These are phyloP conservation scores for Fagopyrum homotropicum DNA, from an alignment of 148 eudicot genomes.

Conservation along the genomic window DNA sequence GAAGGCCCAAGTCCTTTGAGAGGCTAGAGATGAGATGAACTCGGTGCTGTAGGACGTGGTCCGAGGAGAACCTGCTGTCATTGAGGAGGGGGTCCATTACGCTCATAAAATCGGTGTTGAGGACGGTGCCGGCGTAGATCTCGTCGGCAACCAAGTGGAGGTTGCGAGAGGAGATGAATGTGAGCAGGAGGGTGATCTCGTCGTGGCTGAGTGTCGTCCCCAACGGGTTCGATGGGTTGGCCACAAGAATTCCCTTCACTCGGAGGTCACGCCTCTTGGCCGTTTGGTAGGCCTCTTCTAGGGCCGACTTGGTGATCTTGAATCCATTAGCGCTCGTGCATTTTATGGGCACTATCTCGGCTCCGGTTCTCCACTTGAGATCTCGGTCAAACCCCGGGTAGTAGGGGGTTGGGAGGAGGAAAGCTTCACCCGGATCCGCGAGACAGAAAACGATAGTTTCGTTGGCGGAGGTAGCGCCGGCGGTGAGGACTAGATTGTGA, in stretches of 20 bases:
- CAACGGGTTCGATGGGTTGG: constrained; percentile 25
- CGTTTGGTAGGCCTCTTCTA: constrained; percentile 6
- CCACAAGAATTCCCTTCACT: constrained; percentile 15
- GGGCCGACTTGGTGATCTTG: constrained; percentile 8
- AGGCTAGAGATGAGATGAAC: constrained; percentile 71
- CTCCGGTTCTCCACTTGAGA: constrained; percentile 22
- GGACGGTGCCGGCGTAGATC: constrained; percentile 20
- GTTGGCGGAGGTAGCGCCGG: constrained; percentile 24
- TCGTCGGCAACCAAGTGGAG: constrained; percentile 24
- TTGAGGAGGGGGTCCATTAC: constrained; percentile 5
- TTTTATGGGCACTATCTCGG: constrained; percentile 12
- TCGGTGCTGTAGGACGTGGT: constrained; percentile 14
- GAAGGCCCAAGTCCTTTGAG: constrained; percentile 70
- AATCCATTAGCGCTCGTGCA: constrained; percentile 14
- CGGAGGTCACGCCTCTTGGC: constrained; percentile 9
- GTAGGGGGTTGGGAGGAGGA: constrained; percentile 20
- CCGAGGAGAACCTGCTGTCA: neutral
- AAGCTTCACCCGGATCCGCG: constrained; percentile 23
- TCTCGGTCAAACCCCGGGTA: constrained; percentile 26
- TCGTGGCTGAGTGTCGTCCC: constrained; percentile 12
- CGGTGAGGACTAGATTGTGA: constrained; percentile 17
- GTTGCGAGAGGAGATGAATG: constrained; percentile 10
- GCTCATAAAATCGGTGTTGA: neutral
- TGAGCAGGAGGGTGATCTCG: constrained; percentile 10
- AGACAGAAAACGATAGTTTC: constrained; percentile 20